Conservation (phyloP, 2,329 filamentous ascomycete species). For the Xylariaceae sp. region DNA sequence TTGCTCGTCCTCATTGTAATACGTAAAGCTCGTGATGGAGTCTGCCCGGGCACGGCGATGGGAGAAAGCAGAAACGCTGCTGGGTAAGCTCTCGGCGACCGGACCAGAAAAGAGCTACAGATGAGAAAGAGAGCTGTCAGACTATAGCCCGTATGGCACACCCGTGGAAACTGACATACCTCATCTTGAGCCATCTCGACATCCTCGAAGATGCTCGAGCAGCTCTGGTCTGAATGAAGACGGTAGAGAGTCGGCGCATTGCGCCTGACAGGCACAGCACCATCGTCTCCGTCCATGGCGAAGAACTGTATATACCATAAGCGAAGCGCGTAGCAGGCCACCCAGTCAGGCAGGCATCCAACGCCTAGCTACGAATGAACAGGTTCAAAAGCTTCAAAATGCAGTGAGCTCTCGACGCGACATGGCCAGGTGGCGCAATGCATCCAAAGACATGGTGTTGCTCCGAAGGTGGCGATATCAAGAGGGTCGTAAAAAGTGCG, state of each 20-base stretch:
- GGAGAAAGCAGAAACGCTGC: slow-evolving; percentile 83
- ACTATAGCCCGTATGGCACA: too few species aligned
- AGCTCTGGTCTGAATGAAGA: slow-evolving; percentile 62
- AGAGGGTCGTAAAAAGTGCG: too few species aligned
- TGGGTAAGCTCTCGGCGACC: slow-evolving; percentile 91
- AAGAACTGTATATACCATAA: too few species aligned
- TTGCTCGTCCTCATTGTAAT: slow-evolving; percentile 58
- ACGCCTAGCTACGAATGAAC: too few species aligned
- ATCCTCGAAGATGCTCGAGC: slow-evolving; percentile 78
- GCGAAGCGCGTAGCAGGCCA: too few species aligned
- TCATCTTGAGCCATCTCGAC: slow-evolving; percentile 99
- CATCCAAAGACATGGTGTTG: too few species aligned
- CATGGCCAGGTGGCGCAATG: too few species aligned
- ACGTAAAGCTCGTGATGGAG: slow-evolving; percentile 83
- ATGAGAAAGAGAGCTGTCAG: too few species aligned
- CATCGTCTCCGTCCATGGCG: slow-evolving; percentile 16
- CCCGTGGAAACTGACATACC: slow-evolving; percentile 42
- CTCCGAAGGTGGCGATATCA: too few species aligned
- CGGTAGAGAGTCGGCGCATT: slow-evolving; percentile 44
- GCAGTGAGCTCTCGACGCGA: background rate
- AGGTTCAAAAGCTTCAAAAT: background rate
- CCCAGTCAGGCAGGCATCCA: too few species aligned
- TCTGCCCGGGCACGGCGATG: slow-evolving; percentile 75
- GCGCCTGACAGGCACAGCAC: slow-evolving; percentile 12
- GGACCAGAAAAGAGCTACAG: slow-evolving; percentile 75